These are phyloP conservation scores for Bryum argenteum DNA, from an alignment of 225 moss, liverwort and hornwort genomes.

Conservation along the genomic window DNA sequence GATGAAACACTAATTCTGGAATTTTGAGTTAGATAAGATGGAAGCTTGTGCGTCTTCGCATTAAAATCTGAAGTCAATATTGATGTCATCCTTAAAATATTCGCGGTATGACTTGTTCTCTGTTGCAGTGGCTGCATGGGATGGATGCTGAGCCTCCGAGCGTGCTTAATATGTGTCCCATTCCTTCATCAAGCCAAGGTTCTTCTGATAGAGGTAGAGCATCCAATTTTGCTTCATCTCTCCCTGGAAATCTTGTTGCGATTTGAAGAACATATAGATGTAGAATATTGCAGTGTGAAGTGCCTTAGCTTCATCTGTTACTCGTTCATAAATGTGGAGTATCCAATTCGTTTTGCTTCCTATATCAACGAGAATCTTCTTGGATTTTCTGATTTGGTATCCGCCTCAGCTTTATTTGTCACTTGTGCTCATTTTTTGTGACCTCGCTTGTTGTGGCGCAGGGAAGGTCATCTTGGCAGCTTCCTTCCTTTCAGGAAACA, in stretches of 20 bases:
- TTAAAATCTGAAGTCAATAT: constrained; percentile 4
- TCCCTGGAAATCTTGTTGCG: neutral
- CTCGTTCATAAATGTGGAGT: constrained; percentile 18
- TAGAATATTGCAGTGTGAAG: neutral
- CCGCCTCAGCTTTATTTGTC: constrained; percentile 1
- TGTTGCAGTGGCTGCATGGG: constrained; percentile 90
- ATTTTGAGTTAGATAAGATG: neutral
- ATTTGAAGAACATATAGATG: neutral
- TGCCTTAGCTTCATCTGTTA: neutral
- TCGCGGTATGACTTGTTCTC: constrained; percentile 33
- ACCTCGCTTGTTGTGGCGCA: constrained; percentile 34
- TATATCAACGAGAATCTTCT: no score
- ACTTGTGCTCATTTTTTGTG: constrained; percentile 27
- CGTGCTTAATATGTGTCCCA: constrained; percentile 73
- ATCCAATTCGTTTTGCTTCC: no score
- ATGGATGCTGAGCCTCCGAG: constrained; percentile 81
- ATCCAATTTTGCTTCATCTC: constrained; percentile 3
- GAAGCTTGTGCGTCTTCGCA: neutral
- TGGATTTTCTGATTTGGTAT: no score
- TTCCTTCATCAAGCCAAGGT: constrained; percentile 47
- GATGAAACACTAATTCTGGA: no score
- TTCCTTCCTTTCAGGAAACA: constrained; percentile 70
- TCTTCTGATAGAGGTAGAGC: constrained; percentile 43
- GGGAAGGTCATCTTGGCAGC: constrained; percentile 85
- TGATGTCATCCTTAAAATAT: neutral